Base-by-base conservation (phyloP, 148 eudicot species). In the Cornus controversa region DNA sequence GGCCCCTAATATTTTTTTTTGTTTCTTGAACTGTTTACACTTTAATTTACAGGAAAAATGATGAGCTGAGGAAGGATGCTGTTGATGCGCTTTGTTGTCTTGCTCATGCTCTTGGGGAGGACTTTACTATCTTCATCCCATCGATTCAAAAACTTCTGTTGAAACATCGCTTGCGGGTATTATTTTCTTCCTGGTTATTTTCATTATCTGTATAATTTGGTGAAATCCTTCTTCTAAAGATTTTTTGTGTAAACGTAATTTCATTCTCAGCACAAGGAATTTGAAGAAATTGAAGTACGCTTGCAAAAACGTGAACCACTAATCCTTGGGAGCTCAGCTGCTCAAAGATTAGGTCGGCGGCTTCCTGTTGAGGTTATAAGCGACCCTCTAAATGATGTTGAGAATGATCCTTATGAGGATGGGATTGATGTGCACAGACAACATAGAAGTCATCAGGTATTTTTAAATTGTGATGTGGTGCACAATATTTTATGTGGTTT, bases 101-200 rank as follows among this genome's bases (percentile, higher is more conserved):
- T 50, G 98, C 91, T 82, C 95, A 92, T 85, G 92, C 99, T 72
- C 92, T 93, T 79, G 99, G 99, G 45, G 94, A 93, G 84, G 98
- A 91, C 79, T 93, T 93, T 86, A 83, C 99, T 67, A 91, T 96
- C 75, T 96, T 96, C 85, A 88, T 96, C 29, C 97, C 97, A n/a
- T 96, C 99, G 69, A 87, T 93, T 81, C 90, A 87, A 82, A 96
- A 93, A 84, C 93, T 96, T 68, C 64, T 93, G 85, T 53, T 91
- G 83, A 96, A 92, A 81, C 94, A 93, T 89, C 87, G 94, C n/a
- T 69, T 96, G 82, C 91, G 86, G 88, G 99, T 93, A 80, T 69
- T 29, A 37, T 77, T 79, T 69, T 73, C n/a, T 69, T 63, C 66
- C 72, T 69, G 34, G 29, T 62, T 76, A 9, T 60, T 80, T 60